Percentiles rank a stretch among this genome's conserved stretches.
Evolutionary conservation across 2,329 filamentous ascomycete genomes (phyloP).

Genomic region (Cercospora janseana): DNA sequence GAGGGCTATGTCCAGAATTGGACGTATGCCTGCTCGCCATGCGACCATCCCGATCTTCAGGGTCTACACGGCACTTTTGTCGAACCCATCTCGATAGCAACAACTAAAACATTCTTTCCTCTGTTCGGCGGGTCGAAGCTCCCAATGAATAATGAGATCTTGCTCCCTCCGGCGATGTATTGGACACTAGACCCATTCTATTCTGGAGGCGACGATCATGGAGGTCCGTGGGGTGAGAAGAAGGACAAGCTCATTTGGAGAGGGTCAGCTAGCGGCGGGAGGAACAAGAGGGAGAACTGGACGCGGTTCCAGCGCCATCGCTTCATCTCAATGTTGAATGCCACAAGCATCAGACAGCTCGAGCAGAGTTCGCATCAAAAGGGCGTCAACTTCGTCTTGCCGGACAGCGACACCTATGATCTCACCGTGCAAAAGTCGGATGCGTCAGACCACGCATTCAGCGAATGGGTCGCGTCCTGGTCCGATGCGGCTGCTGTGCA

Average conservation of each 20-base stretch:
- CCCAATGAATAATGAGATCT: conserved; percentile 52
- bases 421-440: conserved; percentile 32
- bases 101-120: conserved; percentile 48
- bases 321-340: conserved; percentile 71
- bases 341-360: conserved; percentile 54
- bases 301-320: conserved; percentile 71
- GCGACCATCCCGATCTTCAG: conserved; percentile 47
- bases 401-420: conserved; percentile 41
- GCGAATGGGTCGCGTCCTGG: conserved; percentile 43
- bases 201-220: conserved; percentile 42
- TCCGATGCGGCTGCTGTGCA: conserved; percentile 46
- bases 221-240: conserved; percentile 46
- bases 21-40: conserved; percentile 47
- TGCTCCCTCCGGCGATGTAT: conserved; percentile 52
- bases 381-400: conserved; percentile 44
- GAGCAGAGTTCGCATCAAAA: conserved; percentile 42
- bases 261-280: conserved; percentile 49
- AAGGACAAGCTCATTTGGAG: conserved; percentile 47
- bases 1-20: conserved; percentile 51
- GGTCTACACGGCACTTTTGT: conserved; percentile 50
- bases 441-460: conserved; percentile 29
- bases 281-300: conserved; percentile 59
- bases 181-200: conserved; percentile 48
- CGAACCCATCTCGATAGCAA: conserved; percentile 48
- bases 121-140: conserved; percentile 53